Base-by-base conservation (phyloP, 257 asterid genomes). In the Scutellaria galericulata region DNA sequence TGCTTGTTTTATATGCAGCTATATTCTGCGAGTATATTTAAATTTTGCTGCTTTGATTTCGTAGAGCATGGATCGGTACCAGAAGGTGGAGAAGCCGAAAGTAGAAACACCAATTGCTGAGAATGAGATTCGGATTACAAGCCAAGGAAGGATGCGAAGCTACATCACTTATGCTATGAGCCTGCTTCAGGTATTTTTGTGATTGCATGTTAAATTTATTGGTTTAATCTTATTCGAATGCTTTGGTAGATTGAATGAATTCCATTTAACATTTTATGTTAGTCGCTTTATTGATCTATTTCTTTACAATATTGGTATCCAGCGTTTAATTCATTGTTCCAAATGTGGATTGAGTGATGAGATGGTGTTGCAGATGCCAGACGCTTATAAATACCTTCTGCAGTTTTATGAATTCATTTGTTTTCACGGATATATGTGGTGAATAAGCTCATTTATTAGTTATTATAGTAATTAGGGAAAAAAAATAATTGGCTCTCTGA, bases 31-130 rank as follows among this genome's bases (percentile, higher is more conserved):
- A 18, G 18, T 24, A 24, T 24, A 24, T 24, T 24, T 24, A 24
- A 24, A 24, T 24, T 24, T 50, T 72, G 63, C 20, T 27, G 2
- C 7, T 13, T 55, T 35, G 3, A 52, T 64, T 56, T 22, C 1
- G 52, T 42, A 73, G 83, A 81, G 78, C 77, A 89, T 88, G 95
- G 92, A 88, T 86, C 88, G 95, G 73, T 88, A 86, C 86, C 90
- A 86, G 84, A 86, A 83, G 74, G 90, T 86, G 66, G 92, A 86
- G 84, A 88, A 81, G 80, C 83, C 95, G 9, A 84, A 69, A 82
- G 81, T 44, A 70, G 95, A 88, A 20, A 74, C 82, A 14, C 80
- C 90, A 2, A 86, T 88, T 64, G 85, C 73, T 56, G 92, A 86
- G 67, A 84, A 88, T 80, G 95, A 88, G 71, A 86, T 88, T 64